A percentile compares a stretch with the other conserved stretches of the same genome.
phyloP scores from a whole-genome alignment of 768 basidiomycete genomes.

The Pleurotus ostreatus region DNA sequence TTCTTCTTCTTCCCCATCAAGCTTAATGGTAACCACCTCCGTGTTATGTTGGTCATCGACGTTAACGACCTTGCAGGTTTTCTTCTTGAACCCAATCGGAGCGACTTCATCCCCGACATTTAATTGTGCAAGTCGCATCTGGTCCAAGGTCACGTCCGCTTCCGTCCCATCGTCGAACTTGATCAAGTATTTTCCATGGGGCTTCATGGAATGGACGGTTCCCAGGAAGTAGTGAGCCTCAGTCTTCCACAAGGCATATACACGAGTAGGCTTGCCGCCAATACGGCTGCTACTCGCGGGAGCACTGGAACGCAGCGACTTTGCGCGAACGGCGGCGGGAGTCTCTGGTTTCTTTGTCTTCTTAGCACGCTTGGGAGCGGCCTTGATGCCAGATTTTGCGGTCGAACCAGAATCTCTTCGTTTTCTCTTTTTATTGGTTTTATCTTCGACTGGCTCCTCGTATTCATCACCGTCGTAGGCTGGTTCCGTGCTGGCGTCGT shows the following conservation, averaged over 20 bases:
- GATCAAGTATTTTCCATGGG: slow-evolving; percentile 36
- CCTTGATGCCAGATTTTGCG: slow-evolving; percentile 19
- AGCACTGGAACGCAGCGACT: slow-evolving; percentile 34
- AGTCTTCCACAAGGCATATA: slow-evolving; percentile 67
- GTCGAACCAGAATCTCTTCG: slow-evolving; percentile 20
- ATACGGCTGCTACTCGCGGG: slow-evolving; percentile 20
- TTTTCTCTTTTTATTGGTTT: slow-evolving; percentile 34
- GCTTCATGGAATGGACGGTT: slow-evolving; percentile 34
- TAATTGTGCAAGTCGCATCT: slow-evolving; percentile 52
- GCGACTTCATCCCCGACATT: slow-evolving; percentile 55
- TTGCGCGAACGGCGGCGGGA: slow-evolving; percentile 20
- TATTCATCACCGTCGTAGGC: slow-evolving; percentile 39
- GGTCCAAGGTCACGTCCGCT: slow-evolving; percentile 40
- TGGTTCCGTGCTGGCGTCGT: slow-evolving; percentile 36
- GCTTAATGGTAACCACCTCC: slow-evolving; percentile 30
- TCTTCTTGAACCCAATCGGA: slow-evolving; percentile 23
- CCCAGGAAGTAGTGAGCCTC: slow-evolving; percentile 64
- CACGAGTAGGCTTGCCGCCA: slow-evolving; percentile 39
- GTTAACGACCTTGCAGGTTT: slow-evolving; percentile 19
- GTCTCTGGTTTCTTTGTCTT: slow-evolving; percentile 12
- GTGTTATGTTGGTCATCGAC: slow-evolving; percentile 25
- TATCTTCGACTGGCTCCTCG: slow-evolving; percentile 16
- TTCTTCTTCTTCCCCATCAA: slow-evolving; percentile 30
- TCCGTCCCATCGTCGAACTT: slow-evolving; percentile 65
- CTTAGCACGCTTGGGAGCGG: background rate